Percentiles rank a stretch among this genome's conserved stretches.
phyloP scores from a whole-genome alignment of 495 filamentous ascomycete genomes.

The Saxophila tyrrhenica region DNA sequence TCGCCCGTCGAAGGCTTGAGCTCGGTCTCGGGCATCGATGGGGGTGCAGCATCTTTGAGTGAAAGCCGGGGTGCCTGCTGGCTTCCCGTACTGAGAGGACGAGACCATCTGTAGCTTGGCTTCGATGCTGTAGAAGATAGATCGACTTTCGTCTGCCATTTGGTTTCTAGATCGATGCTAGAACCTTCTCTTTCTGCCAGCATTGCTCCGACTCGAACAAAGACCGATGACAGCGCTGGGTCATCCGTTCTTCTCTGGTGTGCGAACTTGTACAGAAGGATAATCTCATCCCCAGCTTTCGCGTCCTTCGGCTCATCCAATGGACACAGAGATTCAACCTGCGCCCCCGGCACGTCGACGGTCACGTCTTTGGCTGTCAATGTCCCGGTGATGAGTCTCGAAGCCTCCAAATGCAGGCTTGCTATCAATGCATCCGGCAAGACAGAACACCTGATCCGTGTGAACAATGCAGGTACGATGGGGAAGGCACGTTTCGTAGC shows the following conservation, averaged over 20 bases:
- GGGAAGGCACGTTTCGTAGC: slow-evolving; percentile 19
- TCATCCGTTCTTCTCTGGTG: background rate
- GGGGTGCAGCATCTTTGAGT: background rate
- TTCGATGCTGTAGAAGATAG: background rate
- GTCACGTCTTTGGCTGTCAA: background rate
- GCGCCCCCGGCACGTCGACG: background rate
- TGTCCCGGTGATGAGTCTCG: slow-evolving; percentile 5
- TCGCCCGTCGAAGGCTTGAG: background rate
- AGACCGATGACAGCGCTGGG: background rate
- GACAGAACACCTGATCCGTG: slow-evolving; percentile 2
- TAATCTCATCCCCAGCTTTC: slow-evolving; percentile 8
- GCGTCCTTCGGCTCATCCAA: background rate
- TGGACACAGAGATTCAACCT: background rate
- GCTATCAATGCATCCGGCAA: slow-evolving; percentile 7
- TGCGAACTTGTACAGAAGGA: slow-evolving; percentile 7
- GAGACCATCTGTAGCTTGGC: slow-evolving; percentile 9
- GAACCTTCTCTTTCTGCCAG: slow-evolving; percentile 1
- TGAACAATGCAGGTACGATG: slow-evolving; percentile 11
- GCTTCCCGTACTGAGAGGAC: background rate
- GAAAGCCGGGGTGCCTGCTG: background rate
- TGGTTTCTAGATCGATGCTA: slow-evolving; percentile 4
- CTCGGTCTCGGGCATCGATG: background rate
- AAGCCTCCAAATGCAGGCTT: slow-evolving; percentile 12
- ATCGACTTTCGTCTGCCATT: slow-evolving; percentile 3
- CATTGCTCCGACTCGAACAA: background rate